Conservation (phyloP, 805 yeast species). For the Wickerhamiella parazyma region DNA sequence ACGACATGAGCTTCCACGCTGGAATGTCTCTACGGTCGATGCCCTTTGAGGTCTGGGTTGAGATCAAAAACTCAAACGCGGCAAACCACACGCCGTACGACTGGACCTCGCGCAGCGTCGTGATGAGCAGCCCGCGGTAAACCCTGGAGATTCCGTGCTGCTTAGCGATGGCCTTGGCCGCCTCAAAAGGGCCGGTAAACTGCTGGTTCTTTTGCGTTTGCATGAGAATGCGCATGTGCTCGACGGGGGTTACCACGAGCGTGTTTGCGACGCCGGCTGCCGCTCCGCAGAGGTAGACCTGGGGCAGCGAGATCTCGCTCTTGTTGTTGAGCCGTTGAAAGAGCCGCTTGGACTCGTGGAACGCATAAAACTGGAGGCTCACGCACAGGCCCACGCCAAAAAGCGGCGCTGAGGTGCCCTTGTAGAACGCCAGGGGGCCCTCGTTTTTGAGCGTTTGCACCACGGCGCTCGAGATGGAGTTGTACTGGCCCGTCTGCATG, state of each 20-base stretch:
- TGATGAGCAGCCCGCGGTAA: conserved; percentile 42
- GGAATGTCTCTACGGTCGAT: conserved; percentile 34
- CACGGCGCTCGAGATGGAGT: conserved; percentile 38
- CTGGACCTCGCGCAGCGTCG: conserved; percentile 47
- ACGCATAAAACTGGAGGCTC: conserved; percentile 56
- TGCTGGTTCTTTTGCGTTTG: conserved; percentile 35
- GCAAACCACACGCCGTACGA: conserved; percentile 68
- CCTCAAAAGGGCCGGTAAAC: conserved; percentile 33
- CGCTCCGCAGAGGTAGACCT: conserved; percentile 50
- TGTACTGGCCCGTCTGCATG: conserved; percentile 53
- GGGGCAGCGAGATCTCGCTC: conserved; percentile 33
- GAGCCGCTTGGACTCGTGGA: conserved; percentile 54
- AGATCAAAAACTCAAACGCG: conserved; percentile 45
- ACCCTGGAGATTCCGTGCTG: conserved; percentile 36
- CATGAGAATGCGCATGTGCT: conserved; percentile 48
- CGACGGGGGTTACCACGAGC: conserved; percentile 51
- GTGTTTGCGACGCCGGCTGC: conserved; percentile 54
- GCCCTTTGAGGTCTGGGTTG: conserved; percentile 15
- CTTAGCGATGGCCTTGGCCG: conserved; percentile 31
- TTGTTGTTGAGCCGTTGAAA: conserved; percentile 17
- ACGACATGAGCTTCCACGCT: conserved; percentile 40
- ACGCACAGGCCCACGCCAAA: conserved; percentile 60
- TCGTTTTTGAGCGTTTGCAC: conserved; percentile 42
- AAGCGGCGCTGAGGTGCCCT: conserved; percentile 59
- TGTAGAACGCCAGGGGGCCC: conserved; percentile 48